Evolutionary conservation across 306 rosid species (phyloP), one percentile per base, ranked within the genome.

Genomic region (Gynostemma pentaphyllum): DNA sequence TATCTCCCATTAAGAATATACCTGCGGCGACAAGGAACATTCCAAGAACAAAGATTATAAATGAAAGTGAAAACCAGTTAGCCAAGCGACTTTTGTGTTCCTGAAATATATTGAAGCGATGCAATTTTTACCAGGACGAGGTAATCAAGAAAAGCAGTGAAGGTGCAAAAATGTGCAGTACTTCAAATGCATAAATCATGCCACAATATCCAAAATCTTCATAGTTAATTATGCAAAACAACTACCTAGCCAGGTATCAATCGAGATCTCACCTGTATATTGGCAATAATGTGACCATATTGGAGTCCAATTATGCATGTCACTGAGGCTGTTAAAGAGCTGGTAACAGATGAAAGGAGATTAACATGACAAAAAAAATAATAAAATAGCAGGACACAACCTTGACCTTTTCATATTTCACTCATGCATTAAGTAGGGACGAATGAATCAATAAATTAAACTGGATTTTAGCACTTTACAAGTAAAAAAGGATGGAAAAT

Each of bases 241-340:
- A 66, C 24, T n/a, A 29, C 51, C 3, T 21, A 41, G 9, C 2
- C 44, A 28, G 68, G 14, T 51, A 8, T 11, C 24, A 57, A 42
- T 69, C 16, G 5, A 30, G n/a, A 27, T 13, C 66, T 75, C 74
- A 91, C 97, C 97, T 85, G 77, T 61, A 82, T 9, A 72, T 74
- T 82, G 59, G 86, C 85, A 68, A 91, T 95, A 77, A 87, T 63
- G 23, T 91, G 97, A 66, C 97, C 97, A 59, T 81, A 91, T 66
- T 91, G 97, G 68, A 91, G 96, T 70, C 97, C 97, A 77, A 91
- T 73, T 68, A 91, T 85, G 84, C 96, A 87, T 14, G 97, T 79
- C 63, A 83, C 95, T 40, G 96, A 83, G 23, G 97, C 91, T 41
- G 95, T 81, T 82, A 91, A 47, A 62, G 96, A 80, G 76, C 97